phyloP scores from a whole-genome alignment of 2,329 filamentous ascomycete genomes.

The Cryphonectria radicalis region DNA sequence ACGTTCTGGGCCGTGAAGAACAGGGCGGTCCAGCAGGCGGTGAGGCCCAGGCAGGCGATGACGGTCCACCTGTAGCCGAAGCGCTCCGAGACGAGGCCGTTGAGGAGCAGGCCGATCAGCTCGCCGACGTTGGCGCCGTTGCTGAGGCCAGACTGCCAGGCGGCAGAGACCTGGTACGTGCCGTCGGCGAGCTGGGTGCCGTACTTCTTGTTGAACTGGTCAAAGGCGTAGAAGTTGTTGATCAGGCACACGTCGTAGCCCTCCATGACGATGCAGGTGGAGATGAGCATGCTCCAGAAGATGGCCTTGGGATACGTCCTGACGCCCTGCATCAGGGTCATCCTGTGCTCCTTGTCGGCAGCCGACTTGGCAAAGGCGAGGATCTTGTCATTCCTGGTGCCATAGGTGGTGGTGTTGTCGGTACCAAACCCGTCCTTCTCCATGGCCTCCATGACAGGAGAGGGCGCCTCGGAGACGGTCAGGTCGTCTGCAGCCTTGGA shows the following conservation, averaged over 20 bases:
- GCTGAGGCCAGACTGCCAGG: slow-evolving; percentile 43
- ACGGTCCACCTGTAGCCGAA: slow-evolving; percentile 71
- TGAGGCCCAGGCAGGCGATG: slow-evolving; percentile 57
- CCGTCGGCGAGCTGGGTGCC: slow-evolving; percentile 34
- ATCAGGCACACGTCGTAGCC: slow-evolving; percentile 83
- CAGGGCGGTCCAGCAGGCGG: slow-evolving; percentile 63
- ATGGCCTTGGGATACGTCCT: slow-evolving; percentile 86
- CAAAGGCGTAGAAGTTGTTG: slow-evolving; percentile 68
- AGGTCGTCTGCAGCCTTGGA: slow-evolving; percentile 26
- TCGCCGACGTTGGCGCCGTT: slow-evolving; percentile 62
- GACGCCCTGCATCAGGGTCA: slow-evolving; percentile 77
- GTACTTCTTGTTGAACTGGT: slow-evolving; percentile 37
- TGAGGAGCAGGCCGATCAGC: slow-evolving; percentile 68
- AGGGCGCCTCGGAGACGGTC: slow-evolving; percentile 18
- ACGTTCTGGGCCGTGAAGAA: slow-evolving; percentile 69
- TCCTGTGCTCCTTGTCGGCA: slow-evolving; percentile 66
- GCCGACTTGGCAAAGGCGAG: slow-evolving; percentile 54
- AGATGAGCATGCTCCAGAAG: slow-evolving; percentile 81
- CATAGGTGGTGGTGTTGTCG: slow-evolving; percentile 22
- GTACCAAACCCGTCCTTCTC: slow-evolving; percentile 26
- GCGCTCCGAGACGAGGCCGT: slow-evolving; percentile 68
- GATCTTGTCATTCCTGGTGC: slow-evolving; percentile 40
- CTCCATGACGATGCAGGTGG: slow-evolving; percentile 91
- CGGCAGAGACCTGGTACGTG: slow-evolving; percentile 39
- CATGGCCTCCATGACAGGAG: slow-evolving; percentile 26